Conservation (phyloP, 768 basidiomycete species). For the Fistulinella prunicolor region DNA sequence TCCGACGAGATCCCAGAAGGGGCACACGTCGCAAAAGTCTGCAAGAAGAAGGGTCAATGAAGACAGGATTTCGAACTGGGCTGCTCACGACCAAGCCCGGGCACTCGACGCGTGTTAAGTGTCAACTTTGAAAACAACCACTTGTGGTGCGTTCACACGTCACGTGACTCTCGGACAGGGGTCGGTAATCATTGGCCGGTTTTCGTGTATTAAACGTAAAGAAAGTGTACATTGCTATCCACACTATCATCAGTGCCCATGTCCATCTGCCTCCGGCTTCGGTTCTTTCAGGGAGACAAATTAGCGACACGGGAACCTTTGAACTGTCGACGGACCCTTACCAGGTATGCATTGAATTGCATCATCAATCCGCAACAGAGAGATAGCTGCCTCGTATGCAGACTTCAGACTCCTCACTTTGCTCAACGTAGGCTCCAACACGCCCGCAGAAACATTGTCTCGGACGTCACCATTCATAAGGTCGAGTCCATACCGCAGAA, state of each 20-base stretch:
- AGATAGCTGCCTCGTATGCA: conserved; percentile 94
- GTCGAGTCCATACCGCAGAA: conserved; percentile 93
- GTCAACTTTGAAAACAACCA: conserved; percentile 19
- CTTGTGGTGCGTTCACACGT: conserved; percentile 16
- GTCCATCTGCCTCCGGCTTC: conserved; percentile 67
- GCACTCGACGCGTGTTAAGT: conserved; percentile 19
- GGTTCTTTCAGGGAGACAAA: conserved; percentile 47
- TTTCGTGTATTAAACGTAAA: conserved; percentile 1
- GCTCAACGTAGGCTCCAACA: conserved; percentile 94
- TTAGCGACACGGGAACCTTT: conserved; percentile 13
- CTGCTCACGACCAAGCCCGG: conserved; percentile 9
- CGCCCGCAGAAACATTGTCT: conserved; percentile 91
- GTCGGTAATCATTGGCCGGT: no score
- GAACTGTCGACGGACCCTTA: conserved; percentile 41
- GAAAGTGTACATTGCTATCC: conserved; percentile 11
- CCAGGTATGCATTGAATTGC: conserved; percentile 90
- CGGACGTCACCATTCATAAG: conserved; percentile 91
- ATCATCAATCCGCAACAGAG: conserved; percentile 91
- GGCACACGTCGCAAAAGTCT: conserved; percentile 9
- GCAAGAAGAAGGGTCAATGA: conserved; percentile 6
- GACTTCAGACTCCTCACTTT: conserved; percentile 97
- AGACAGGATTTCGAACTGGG: conserved; percentile 20
- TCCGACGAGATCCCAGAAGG: conserved; percentile 8
- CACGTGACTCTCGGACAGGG: conserved; percentile 26
- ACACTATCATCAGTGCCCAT: conserved; percentile 56